Evolutionary conservation across 2,329 filamentous ascomycete species (phyloP).

Genomic region (Fusarium avenaceum): DNA sequence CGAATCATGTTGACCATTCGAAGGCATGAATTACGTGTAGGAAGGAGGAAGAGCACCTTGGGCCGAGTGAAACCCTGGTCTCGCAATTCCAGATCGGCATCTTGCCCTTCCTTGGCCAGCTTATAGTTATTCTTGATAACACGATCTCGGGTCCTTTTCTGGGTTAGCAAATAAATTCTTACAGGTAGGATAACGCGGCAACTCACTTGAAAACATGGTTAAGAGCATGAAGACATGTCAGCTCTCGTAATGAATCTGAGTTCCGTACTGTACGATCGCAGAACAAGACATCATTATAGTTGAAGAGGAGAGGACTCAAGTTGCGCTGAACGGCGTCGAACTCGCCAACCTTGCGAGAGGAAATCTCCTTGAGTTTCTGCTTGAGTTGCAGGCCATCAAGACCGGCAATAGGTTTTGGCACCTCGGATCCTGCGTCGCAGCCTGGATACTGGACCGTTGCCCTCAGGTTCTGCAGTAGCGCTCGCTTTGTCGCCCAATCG

Average conservation of each 20-base stretch:
- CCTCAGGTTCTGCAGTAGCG: slow-evolving; percentile 62
- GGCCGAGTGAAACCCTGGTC: slow-evolving; percentile 97
- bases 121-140: slow-evolving; percentile 94
- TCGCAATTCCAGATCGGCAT: slow-evolving; percentile 78
- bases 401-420: slow-evolving; percentile 53
- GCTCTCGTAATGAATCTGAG: slow-evolving; percentile 74
- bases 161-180: slow-evolving; percentile 30
- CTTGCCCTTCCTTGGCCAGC: slow-evolving; percentile 74
- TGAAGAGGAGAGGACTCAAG: slow-evolving; percentile 80
- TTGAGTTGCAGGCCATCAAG: slow-evolving; percentile 74
- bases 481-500: slow-evolving; percentile 66
- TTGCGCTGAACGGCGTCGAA: slow-evolving; percentile 74
- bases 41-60: slow-evolving; percentile 90
- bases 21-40: slow-evolving; percentile 88
- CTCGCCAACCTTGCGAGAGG: slow-evolving; percentile 65
- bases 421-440: slow-evolving; percentile 52
- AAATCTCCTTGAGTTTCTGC: slow-evolving; percentile 72
- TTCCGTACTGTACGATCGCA: slow-evolving; percentile 79
- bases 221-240: slow-evolving; percentile 85
- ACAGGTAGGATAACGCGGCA: not conserved
- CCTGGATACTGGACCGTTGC: slow-evolving; percentile 63
- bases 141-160: slow-evolving; percentile 79
- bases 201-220: slow-evolving; percentile 90
- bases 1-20: slow-evolving; percentile 83
- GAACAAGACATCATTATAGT: slow-evolving; percentile 85